Evolutionary conservation across 1,284 basidiomycete species (phyloP).

Genomic region (Ganoderma lucidum): DNA sequence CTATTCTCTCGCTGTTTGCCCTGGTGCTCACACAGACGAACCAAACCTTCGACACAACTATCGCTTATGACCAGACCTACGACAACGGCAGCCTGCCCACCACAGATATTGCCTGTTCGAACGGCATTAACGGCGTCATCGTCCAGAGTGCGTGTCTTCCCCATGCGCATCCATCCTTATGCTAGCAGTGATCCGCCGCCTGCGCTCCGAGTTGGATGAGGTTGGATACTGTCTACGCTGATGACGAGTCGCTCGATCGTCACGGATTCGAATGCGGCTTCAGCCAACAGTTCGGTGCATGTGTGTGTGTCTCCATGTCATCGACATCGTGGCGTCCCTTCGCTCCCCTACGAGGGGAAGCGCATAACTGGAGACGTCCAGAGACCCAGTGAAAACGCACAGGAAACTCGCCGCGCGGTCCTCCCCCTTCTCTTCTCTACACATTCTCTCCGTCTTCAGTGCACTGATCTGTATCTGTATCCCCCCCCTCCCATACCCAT

Average conservation of each 20-base stretch:
- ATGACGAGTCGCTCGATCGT: constrained; percentile 44
- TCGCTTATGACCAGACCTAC: constrained; percentile 53
- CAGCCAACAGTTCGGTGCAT: neutral
- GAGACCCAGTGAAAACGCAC: too few relatives aligned
- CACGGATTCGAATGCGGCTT: neutral
- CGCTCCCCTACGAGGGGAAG: neutral
- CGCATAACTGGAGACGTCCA: too few relatives aligned
- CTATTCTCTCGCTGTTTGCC: constrained; percentile 21
- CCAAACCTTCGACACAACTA: constrained; percentile 38
- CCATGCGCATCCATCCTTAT: constrained; percentile 41
- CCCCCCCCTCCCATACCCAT: neutral
- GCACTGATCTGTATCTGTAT: neutral
- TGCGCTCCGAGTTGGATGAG: neutral
- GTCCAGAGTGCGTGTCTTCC: constrained; percentile 43
- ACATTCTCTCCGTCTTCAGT: neutral
- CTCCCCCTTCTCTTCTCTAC: neutral
- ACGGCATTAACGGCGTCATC: constrained; percentile 51
- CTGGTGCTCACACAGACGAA: constrained; percentile 30
- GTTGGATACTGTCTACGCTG: too few relatives aligned
- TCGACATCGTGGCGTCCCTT: neutral
- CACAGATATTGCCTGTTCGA: constrained; percentile 54
- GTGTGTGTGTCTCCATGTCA: neutral
- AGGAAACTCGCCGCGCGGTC: too few relatives aligned
- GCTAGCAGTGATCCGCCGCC: neutral
- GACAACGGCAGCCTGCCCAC: constrained; percentile 46